Percentiles rank a stretch among this genome's conserved stretches.
Conservation (phyloP, 306 rosid species). For the Alnus glutinosa region DNA sequence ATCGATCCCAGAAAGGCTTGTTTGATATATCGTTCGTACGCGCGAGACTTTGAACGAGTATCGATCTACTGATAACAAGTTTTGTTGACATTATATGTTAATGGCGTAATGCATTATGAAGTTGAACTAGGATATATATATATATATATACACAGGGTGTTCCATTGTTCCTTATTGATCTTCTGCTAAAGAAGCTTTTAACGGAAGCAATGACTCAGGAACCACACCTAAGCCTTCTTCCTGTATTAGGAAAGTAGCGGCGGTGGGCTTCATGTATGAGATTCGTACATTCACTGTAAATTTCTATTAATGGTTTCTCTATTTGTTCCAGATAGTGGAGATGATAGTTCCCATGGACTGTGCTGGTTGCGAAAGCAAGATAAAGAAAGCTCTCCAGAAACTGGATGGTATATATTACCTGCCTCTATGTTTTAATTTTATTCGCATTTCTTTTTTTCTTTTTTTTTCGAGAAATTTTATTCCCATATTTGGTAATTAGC, state of each 20-base stretch:
- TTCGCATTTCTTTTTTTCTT: neutral
- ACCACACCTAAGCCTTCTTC: neutral
- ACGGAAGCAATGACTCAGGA: neutral
- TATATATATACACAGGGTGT: no score
- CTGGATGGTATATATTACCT: constrained; percentile 35
- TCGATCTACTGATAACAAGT: no score
- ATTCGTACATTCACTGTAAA: no score
- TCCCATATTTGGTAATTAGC: neutral
- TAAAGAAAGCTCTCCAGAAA: constrained; percentile 45
- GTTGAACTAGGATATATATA: no score
- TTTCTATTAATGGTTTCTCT: neutral
- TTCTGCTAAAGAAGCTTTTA: neutral
- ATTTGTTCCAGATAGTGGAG: constrained; percentile 38
- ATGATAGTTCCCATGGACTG: constrained; percentile 53
- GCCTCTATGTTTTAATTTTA: neutral
- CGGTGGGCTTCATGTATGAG: neutral
- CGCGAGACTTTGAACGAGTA: no score
- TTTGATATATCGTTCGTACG: no score
- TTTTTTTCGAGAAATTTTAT: no score
- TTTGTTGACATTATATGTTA: no score
- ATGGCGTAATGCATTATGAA: no score
- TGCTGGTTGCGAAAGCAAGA: constrained; percentile 44
- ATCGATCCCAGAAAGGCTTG: no score
- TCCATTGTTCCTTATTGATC: no score
- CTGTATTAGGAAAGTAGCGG: neutral